Conservation (phyloP, 2,329 filamentous ascomycete species). For the Paecilomyces dactylethromorphus region DNA sequence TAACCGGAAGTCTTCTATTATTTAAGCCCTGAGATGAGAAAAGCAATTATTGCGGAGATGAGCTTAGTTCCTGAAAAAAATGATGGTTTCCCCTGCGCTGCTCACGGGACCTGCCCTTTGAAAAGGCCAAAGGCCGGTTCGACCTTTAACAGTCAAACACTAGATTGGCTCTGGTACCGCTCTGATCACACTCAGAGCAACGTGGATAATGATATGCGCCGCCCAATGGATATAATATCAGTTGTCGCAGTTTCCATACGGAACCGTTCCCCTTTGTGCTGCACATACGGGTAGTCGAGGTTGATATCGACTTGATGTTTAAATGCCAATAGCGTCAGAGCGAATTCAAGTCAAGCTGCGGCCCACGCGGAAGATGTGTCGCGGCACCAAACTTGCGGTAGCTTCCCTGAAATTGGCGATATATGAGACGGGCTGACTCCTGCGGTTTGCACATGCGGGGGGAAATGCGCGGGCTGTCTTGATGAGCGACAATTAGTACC, state of each 20-base stretch:
- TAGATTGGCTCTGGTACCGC: background rate
- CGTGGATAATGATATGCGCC: conserved; percentile 34
- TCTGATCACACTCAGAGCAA: background rate
- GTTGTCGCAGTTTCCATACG: conserved; percentile 50
- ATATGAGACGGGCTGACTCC: background rate
- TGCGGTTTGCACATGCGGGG: background rate
- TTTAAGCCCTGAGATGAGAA: background rate
- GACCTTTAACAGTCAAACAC: background rate
- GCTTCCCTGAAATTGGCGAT: background rate
- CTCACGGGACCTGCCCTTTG: background rate
- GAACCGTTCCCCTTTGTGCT: background rate
- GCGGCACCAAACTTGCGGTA: background rate
- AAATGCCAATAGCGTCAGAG: background rate
- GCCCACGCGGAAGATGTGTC: too few species aligned
- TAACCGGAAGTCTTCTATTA: background rate
- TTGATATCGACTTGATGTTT: background rate
- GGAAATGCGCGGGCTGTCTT: background rate
- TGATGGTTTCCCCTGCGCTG: background rate
- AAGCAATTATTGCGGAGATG: too few species aligned
- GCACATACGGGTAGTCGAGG: background rate
- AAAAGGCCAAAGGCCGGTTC: background rate
- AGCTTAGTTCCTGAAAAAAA: background rate
- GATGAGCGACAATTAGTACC: background rate
- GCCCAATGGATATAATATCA: conserved; percentile 61
- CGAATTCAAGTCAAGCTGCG: background rate